Percentiles rank a stretch among this genome's conserved stretches.
phyloP scores from a whole-genome alignment of 208 protist species.

The Leptomonas pyrrhocoris region DNA sequence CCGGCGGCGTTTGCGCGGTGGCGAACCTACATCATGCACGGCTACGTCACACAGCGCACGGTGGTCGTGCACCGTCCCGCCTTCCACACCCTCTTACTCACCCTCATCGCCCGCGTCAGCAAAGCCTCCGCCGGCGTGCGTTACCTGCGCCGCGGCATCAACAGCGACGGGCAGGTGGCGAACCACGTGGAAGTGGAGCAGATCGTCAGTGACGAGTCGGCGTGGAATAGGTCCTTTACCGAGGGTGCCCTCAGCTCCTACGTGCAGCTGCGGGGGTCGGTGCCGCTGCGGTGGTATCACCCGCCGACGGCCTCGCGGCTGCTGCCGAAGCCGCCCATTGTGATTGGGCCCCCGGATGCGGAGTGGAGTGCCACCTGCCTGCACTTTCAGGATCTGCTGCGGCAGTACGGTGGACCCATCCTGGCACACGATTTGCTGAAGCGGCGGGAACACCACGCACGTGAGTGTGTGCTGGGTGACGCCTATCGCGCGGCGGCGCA shows the following conservation, averaged over 20 bases:
- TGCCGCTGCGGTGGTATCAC: slow-evolving; percentile 89
- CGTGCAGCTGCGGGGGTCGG: slow-evolving; percentile 86
- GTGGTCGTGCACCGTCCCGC: slow-evolving; percentile 28
- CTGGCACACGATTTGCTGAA: slow-evolving; percentile 94
- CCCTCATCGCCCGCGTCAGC: slow-evolving; percentile 92
- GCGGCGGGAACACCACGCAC: slow-evolving; percentile 82
- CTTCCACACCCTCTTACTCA: slow-evolving; percentile 53
- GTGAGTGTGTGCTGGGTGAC: slow-evolving; percentile 79
- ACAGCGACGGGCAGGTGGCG: slow-evolving; percentile 74
- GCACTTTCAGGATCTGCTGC: slow-evolving; percentile 94
- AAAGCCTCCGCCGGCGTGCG: slow-evolving; percentile 93
- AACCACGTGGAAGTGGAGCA: slow-evolving; percentile 93
- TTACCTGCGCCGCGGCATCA: slow-evolving; percentile 96
- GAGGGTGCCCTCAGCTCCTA: slow-evolving; percentile 57
- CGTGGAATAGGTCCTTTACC: slow-evolving; percentile 27
- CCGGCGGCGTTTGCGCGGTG: slow-evolving; percentile 29
- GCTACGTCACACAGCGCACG: slow-evolving; percentile 38
- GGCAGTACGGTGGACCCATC: slow-evolving; percentile 91
- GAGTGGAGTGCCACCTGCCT: slow-evolving; percentile 63
- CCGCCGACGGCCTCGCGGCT: slow-evolving; percentile 38
- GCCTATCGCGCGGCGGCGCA: slow-evolving; percentile 75
- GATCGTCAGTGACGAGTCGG: slow-evolving; percentile 75
- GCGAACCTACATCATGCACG: slow-evolving; percentile 41
- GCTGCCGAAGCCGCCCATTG: slow-evolving; percentile 89
- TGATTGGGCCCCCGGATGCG: slow-evolving; percentile 43